A percentile compares a stretch with the other conserved stretches of the same genome.
phyloP scores from a whole-genome alignment of 208 protist species.

The Vickermania spadyakhi region DNA sequence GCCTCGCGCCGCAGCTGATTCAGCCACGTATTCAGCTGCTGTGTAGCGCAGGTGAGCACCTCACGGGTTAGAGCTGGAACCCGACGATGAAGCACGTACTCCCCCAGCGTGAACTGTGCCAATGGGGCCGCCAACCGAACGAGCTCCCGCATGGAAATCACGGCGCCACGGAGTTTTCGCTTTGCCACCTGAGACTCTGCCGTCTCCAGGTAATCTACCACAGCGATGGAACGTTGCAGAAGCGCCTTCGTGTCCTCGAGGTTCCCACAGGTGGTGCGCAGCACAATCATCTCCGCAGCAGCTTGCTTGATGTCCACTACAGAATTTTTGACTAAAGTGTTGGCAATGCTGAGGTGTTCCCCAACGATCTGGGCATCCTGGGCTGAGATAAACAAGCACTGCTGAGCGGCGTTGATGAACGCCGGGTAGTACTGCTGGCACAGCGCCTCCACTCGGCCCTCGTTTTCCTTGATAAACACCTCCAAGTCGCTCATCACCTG shows the following conservation, averaged over 20 bases:
- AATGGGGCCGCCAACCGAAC: constrained; percentile 53
- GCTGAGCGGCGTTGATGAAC: constrained; percentile 73
- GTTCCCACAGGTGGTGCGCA: constrained; percentile 51
- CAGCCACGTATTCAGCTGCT: constrained; percentile 80
- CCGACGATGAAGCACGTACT: constrained; percentile 77
- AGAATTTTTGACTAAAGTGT: constrained; percentile 44
- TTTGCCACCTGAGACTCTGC: constrained; percentile 56
- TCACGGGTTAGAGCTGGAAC: constrained; percentile 51
- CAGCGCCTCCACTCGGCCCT: constrained; percentile 75
- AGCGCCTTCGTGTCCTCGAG: constrained; percentile 43
- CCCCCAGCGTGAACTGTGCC: constrained; percentile 66
- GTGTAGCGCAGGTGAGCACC: constrained; percentile 60
- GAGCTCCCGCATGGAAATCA: constrained; percentile 62
- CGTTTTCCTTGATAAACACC: constrained; percentile 76
- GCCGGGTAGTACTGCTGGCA: constrained; percentile 84
- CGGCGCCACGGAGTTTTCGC: constrained; percentile 66
- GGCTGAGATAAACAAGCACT: constrained; percentile 80
- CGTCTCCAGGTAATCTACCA: constrained; percentile 80
- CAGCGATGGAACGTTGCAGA: constrained; percentile 30
- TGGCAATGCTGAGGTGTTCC: constrained; percentile 76
- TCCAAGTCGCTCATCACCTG: constrained; percentile 57
- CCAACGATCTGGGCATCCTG: constrained; percentile 74
- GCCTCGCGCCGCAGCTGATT: constrained; percentile 57
- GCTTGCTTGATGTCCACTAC: constrained; percentile 75
- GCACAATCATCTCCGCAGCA: constrained; percentile 46